phyloP scores from a whole-genome alignment of 805 yeast genomes.

The Geotrichum ghanense region DNA sequence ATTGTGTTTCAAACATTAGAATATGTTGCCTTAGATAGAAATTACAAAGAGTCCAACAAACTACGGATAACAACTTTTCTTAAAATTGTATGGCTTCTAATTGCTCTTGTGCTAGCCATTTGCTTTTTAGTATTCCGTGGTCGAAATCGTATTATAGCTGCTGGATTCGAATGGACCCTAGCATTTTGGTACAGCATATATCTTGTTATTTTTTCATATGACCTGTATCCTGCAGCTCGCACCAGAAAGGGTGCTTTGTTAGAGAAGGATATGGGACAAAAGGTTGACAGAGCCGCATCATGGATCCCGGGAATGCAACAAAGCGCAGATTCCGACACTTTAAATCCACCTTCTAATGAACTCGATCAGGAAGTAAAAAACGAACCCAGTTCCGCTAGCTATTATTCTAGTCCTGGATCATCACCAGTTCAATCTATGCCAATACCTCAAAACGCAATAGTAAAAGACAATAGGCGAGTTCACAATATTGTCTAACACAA shows the following conservation, averaged over 20 bases:
- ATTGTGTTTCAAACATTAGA: constrained; percentile 34
- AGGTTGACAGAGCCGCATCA: constrained; percentile 4
- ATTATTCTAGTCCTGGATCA: neutral
- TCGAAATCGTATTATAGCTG: constrained; percentile 35
- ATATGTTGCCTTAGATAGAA: constrained; percentile 35
- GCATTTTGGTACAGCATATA: constrained; percentile 77
- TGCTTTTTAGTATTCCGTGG: constrained; percentile 42
- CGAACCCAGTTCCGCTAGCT: no score
- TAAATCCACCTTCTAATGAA: no score
- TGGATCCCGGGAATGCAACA: constrained; percentile 9
- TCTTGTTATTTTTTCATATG: constrained; percentile 52
- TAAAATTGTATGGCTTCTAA: constrained; percentile 53
- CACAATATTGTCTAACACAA: no score
- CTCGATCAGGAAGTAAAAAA: neutral
- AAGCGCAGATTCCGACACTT: neutral
- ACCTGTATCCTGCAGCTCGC: constrained; percentile 54
- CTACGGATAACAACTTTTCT: constrained; percentile 32
- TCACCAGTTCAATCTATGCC: neutral
- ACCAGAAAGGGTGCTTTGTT: constrained; percentile 19
- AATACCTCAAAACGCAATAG: neutral
- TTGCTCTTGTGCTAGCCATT: constrained; percentile 58
- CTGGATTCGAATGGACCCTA: constrained; percentile 73
- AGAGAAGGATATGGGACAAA: constrained; percentile 7
- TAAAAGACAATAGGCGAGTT: constrained; percentile 1
- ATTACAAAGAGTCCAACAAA: constrained; percentile 26